Evolutionary conservation across 2,329 filamentous ascomycete genomes (phyloP).

Genomic region (Phialophora chinensis): DNA sequence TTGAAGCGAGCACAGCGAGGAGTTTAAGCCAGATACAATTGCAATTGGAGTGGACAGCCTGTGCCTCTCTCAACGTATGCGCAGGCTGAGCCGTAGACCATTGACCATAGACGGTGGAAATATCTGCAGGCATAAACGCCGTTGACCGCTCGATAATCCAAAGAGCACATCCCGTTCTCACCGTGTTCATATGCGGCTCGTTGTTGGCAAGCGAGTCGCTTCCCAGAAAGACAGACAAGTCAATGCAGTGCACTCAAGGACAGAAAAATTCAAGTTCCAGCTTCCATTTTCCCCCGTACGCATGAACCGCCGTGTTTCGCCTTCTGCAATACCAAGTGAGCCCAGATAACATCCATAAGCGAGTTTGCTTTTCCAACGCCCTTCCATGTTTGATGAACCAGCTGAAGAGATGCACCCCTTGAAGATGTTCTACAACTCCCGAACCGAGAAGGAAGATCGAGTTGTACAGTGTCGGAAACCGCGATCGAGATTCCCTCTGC

Average conservation of each 20-base stretch:
- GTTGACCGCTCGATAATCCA: conserved; percentile 20
- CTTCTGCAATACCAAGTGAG: conserved; percentile 15
- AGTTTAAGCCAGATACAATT: conserved; percentile 5
- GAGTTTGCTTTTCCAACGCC: conserved; percentile 24
- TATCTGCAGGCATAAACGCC: conserved; percentile 7
- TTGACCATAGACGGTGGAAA: conserved; percentile 15
- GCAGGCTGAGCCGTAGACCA: conserved; percentile 5
- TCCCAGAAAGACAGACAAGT: conserved; percentile 9
- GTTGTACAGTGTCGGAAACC: conserved; percentile 15
- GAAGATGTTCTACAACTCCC: conserved; percentile 14
- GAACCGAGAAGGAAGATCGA: conserved; percentile 14
- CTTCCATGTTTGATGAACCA: conserved; percentile 16
- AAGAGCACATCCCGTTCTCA: conserved; percentile 18
- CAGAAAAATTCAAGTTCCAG: conserved; percentile 9
- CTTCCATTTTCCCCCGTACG: neutral
- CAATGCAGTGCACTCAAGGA: conserved; percentile 20
- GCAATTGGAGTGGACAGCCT: neutral
- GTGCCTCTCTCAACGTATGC: conserved; percentile 5
- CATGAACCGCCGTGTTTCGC: conserved; percentile 16
- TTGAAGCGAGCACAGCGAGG: neutral
- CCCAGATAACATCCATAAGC: neutral
- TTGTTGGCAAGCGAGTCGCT: neutral
- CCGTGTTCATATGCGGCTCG: conserved; percentile 8
- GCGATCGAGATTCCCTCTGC: conserved; percentile 16
- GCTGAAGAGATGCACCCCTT: conserved; percentile 19